Base-by-base conservation (phyloP, 2,329 filamentous ascomycete species). In the Fusarium equiseti region DNA sequence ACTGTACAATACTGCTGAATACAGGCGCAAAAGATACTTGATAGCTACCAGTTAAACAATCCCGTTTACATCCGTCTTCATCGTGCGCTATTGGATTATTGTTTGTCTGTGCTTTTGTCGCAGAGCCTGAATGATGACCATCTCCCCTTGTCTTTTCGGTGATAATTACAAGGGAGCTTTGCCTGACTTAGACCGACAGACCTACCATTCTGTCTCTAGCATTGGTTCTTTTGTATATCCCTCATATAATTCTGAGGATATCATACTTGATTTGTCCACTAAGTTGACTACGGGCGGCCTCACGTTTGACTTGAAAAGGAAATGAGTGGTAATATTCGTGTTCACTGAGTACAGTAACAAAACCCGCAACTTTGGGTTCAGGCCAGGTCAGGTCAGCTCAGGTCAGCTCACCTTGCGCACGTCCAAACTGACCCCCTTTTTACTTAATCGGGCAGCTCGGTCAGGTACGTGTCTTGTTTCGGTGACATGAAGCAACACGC, bases 181-280 rank as follows among this genome's bases (percentile, higher is more conserved):
- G n/a, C 13, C 29, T 57, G 32, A 61, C 66, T 56, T 65, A 61
- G 60, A 69, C 66, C 66, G 54, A 69, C 50, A 35, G 29, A 54
- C 59, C 32, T 69, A 54, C 66, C 51, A 20, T 52, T 59, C 54
- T 45, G 10, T 42, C 60, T 69, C 38, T 44, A 55, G 48, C 13
- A 62, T 67, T 66, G 65, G 61, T 48, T 56, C 16, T 27, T 26
- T 44, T 67, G 68, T 62, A 64, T 68, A 68, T 70, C 57, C 67
- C 67, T 70, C 67, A 71, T 63, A 46, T 29, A 43, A 5, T 51
- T 57, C 5, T 29, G 11, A 10, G 29, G 27, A 15, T 35, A 35
- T 15, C 24, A 29, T 10, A 10, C 35, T 38, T 24, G 6, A 31
- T 24, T 22, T 32, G 13, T 15, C 18, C 27, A 42, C 35, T 49